phyloP scores from a whole-genome alignment of 768 basidiomycete species.

The Suillus occidentalis region DNA sequence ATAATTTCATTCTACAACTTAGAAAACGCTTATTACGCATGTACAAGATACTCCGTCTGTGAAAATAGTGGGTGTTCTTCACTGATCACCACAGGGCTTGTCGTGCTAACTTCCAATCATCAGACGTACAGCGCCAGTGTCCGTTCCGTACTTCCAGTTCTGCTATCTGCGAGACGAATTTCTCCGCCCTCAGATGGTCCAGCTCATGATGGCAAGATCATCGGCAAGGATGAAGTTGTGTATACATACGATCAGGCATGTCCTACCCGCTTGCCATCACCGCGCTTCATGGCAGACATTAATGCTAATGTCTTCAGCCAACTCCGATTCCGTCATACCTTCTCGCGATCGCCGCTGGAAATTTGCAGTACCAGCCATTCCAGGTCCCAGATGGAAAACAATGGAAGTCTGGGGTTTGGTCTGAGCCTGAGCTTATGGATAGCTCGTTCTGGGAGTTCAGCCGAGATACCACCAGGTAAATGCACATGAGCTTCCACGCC shows the following conservation, averaged over 20 bases:
- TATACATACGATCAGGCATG: constrained; percentile 53
- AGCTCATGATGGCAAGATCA: constrained; percentile 41
- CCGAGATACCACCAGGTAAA: constrained; percentile 50
- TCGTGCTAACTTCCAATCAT: background rate
- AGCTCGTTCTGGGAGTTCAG: constrained; percentile 56
- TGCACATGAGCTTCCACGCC: background rate
- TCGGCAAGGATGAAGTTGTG: constrained; percentile 45
- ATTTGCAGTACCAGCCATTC: constrained; percentile 49
- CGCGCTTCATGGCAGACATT: background rate
- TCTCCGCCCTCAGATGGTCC: constrained; percentile 46
- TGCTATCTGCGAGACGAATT: constrained; percentile 54
- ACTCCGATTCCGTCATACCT: constrained; percentile 58
- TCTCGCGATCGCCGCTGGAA: constrained; percentile 59
- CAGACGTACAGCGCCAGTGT: constrained; percentile 54
- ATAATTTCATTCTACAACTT: background rate
- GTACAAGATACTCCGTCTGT: constrained; percentile 51
- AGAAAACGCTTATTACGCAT: background rate
- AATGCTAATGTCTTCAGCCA: constrained; percentile 32
- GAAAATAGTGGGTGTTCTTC: constrained; percentile 41
- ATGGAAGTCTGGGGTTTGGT: constrained; percentile 59
- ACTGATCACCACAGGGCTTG: background rate
- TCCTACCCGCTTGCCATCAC: background rate
- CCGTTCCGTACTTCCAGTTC: constrained; percentile 48
- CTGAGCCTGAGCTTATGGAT: constrained; percentile 55
- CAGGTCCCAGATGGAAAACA: constrained; percentile 38